These are phyloP conservation scores for Marasmius sp. DNA, from an alignment of 1,284 basidiomycete genomes.

Conservation along the genomic window DNA sequence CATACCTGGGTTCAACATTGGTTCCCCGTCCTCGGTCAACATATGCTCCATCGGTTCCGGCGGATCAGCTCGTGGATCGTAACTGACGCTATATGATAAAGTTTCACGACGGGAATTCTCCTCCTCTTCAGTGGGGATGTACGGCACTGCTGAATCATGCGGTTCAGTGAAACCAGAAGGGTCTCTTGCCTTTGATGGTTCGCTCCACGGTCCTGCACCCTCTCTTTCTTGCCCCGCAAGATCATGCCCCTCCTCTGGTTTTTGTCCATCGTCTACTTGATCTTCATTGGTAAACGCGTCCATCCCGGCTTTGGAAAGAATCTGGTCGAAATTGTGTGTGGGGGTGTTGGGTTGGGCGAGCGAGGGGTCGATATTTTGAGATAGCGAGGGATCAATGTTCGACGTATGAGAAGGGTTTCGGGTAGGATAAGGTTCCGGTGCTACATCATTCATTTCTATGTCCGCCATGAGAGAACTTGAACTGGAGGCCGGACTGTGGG, in stretches of 20 bases:
- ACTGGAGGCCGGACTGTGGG: neutral
- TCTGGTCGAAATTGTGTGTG: neutral
- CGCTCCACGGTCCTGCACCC: neutral
- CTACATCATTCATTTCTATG: neutral
- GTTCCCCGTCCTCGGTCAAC: conserved; percentile 59
- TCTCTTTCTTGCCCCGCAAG: neutral
- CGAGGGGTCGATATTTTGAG: neutral
- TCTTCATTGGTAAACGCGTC: neutral
- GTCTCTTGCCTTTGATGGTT: no score
- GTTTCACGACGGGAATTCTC: neutral
- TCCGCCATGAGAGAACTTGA: neutral
- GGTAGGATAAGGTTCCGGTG: neutral
- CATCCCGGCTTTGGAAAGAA: neutral
- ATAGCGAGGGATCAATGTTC: neutral
- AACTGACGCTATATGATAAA: conserved; percentile 19
- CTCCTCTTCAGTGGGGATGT: neutral
- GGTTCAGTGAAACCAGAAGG: no score
- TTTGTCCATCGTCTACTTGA: neutral
- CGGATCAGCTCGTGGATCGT: conserved; percentile 26
- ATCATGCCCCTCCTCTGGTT: neutral
- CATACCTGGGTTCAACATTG: conserved; percentile 67
- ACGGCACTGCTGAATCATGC: neutral
- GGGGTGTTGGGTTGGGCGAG: neutral
- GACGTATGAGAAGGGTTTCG: neutral
- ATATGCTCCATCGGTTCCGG: conserved; percentile 49